Conservation (phyloP, 305 asterid species). For the Striga hermonthica region DNA sequence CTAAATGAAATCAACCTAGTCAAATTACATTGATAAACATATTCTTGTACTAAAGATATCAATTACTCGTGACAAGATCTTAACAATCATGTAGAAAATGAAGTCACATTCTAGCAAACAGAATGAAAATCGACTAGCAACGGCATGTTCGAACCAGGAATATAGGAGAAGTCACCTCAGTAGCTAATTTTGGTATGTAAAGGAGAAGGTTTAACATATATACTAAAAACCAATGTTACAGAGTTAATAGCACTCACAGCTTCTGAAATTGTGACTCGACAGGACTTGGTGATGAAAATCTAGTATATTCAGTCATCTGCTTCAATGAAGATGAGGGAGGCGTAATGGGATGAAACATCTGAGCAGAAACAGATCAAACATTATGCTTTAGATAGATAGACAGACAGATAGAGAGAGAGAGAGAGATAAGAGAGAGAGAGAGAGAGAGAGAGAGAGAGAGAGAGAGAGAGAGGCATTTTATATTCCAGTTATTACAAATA, state of each 20-base stretch:
- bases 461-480: not conserved
- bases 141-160: slow-evolving; percentile 2
- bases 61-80: slow-evolving; percentile 2
- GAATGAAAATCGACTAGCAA: not conserved
- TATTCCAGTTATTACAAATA: not conserved
- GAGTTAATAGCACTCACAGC: slow-evolving; percentile 52
- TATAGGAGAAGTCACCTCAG: slow-evolving; percentile 4
- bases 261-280: slow-evolving; percentile 68
- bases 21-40: slow-evolving; percentile 18
- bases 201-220: slow-evolving; percentile 2
- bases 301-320: slow-evolving; percentile 45
- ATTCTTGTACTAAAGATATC: slow-evolving; percentile 12
- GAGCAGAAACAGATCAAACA: slow-evolving; percentile 29
- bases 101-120: slow-evolving; percentile 13
- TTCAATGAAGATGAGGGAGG: slow-evolving; percentile 48
- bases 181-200: slow-evolving; percentile 22
- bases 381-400: too few species aligned
- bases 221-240: slow-evolving; percentile 22
- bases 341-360: slow-evolving; percentile 43
- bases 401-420: not conserved
- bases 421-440: not conserved
- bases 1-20: slow-evolving; percentile 4
- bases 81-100: slow-evolving; percentile 14
- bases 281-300: slow-evolving; percentile 47
- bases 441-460: not conserved